Evolutionary conservation across 1,139 yeast species (phyloP).

Genomic region (Taphrina pruni): DNA sequence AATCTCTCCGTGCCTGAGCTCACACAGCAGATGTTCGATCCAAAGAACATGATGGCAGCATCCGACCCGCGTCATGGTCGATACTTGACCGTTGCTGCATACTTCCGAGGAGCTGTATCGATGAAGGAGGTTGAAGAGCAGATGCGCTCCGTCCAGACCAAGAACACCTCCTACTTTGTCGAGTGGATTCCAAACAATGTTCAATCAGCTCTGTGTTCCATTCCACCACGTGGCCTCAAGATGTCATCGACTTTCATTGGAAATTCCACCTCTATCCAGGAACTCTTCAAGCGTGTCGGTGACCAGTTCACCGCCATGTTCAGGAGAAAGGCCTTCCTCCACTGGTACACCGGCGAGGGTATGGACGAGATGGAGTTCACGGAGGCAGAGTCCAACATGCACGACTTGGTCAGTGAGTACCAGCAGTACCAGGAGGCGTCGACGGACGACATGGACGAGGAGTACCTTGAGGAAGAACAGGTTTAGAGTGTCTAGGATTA

Average conservation of each 20-base stretch:
- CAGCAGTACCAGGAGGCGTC: conserved; percentile 57
- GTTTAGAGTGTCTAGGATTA: conserved; percentile 12
- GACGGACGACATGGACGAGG: conserved; percentile 52
- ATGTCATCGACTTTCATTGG: conserved; percentile 58
- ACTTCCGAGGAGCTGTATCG: conserved; percentile 57
- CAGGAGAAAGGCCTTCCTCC: conserved; percentile 57
- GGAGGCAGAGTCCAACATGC: conserved; percentile 57
- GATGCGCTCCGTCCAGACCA: conserved; percentile 52
- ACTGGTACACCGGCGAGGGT: conserved; percentile 58
- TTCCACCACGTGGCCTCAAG: conserved; percentile 55
- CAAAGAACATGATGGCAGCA: conserved; percentile 58
- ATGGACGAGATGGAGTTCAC: conserved; percentile 58
- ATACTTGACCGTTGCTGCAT: conserved; percentile 57
- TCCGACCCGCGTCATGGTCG: conserved; percentile 56
- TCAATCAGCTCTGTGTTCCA: conserved; percentile 62
- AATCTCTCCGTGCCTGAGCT: conserved; percentile 56
- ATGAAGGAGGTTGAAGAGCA: conserved; percentile 58
- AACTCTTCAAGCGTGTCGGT: conserved; percentile 55
- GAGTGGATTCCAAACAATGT: conserved; percentile 98
- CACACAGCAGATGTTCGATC: conserved; percentile 57
- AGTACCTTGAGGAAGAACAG: conserved; percentile 47
- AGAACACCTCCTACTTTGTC: conserved; percentile 59
- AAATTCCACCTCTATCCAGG: conserved; percentile 57
- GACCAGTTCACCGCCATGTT: conserved; percentile 57
- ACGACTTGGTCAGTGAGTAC: conserved; percentile 56